Evolutionary conservation across 495 filamentous ascomycete species (phyloP), one percentile per base, ranked within the genome.

Genomic region (Penicillium goetzii): DNA sequence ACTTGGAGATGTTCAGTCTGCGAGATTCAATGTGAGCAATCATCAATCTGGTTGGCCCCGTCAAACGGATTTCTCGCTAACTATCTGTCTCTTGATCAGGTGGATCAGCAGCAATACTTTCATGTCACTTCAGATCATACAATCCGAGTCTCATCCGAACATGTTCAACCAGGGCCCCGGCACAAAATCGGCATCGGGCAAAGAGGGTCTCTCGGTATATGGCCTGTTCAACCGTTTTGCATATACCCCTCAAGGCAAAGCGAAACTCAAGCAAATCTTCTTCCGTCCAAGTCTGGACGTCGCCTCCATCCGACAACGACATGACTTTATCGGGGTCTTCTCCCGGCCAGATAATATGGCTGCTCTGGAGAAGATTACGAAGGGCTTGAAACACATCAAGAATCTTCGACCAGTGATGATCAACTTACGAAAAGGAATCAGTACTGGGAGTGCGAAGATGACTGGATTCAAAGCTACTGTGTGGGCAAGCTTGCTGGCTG

Each of bases 121-220:
- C 30, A 78, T 84, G 19, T 91, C 93, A 8, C 85, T 99, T 26
- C 93, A 98, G 65, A 92, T 99, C 15, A 78, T 97, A 38, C 89
- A 90, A 56, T 86, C 88, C 6, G 93, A 97, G 67, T 88, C 86
- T 19, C 92, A 95, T 75, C 93, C 93, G 9, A 92, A 93, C 62
- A 86, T 87, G 49, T 89, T 95, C 52, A 91, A 89, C 69, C 90
- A 92, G 74, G 92, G 90, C 2, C 88, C 90, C 14, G 86, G 83
- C 12, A 86, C 77, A 63, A 87, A 84, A 7, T 81, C 83, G 9
- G 88, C 89, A 0, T 89, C 88, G 15, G 85, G 88, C 0, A 97
- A 97, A 72, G 92, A 97, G 73, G 89, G 88, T 9, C 83, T 97
- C n/a, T 97, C 93, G 2, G 76, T 99, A 1, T 96, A 90, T 64